Base-by-base conservation (phyloP, 2,329 filamentous ascomycete genomes). In the Phoma sp. region DNA sequence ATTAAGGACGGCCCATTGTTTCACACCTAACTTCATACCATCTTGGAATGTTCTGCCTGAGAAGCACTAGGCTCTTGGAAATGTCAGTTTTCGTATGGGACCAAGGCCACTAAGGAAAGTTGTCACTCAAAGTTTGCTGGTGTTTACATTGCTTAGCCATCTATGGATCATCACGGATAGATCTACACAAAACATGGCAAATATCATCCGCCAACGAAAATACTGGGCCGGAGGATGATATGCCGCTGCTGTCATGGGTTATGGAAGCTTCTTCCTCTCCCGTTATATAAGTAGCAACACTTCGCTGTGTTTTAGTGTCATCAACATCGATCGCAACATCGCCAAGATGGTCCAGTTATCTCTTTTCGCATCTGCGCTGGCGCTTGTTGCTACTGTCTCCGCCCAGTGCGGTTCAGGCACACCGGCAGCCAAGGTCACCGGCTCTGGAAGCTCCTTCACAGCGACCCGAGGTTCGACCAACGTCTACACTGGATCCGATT, bases 401-500 rank as follows among this genome's bases (percentile, higher is more conserved):
- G 80, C 76, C 17, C 78, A 82, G 55, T 83, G 81, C 62, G 81
- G 81, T 52, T 73, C 80, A 18, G 80, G 79, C 46, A 75, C 73
- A 1, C 79, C 81, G 0, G 62, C 81, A 51, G 80, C 78, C 14
- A 74, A 57, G 10, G 80, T 83, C 10, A 80, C 80, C 2, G 81
- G 80, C 58, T 80, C 77, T 1, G 68, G 70, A 2, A 77, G 75
- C 23, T 77, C 77, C 4, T 84, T 78, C 68, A 78, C 72, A 1
- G 79, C 81, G 7, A 77, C 66, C 10, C 73, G 67, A 23, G 81
- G 82, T 47, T 76, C 73, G 1, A 76, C 54, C 38, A 75, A 65
- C 7, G 74, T 84, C 12, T 86, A 85, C 72, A 72, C 77, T 0
- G 83, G 83, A 23, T 76, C 77, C 14, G 78, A 84, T 73, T 85